Base-by-base conservation (phyloP, 306 rosid species). In the Notholithocarpus densiflorus region DNA sequence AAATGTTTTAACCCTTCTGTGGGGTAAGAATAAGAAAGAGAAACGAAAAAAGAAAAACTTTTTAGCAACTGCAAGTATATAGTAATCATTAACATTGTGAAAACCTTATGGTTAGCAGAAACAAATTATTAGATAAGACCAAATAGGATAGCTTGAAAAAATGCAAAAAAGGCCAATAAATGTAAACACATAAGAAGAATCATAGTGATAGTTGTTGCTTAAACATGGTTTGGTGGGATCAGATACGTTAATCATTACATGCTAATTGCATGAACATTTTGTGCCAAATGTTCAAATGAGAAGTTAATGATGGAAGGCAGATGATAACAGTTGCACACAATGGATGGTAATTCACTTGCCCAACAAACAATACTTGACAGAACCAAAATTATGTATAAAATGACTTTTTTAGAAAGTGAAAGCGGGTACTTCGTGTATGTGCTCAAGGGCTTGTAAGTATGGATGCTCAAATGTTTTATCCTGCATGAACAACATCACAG, bases 401-500 rank as follows among this genome's bases (percentile, higher is more conserved):
- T 23, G 26, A 4, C 26, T 18, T 19, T 17, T 32, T 2, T 29
- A 26, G 23, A 17, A 65, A 65, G 11, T 65, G 31, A 7, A 12
- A 70, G 69, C 3, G 19, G 69, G 40, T 43, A 64, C 98, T 68
- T 86, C n/a, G 91, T 97, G 98, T 91, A 83, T 95, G 99, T 62
- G 99, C 72, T 97, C 97, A 29, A 95, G 75, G 80, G 96, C 99
- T 82, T 94, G 92, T 74, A 95, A 79, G 84, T 93, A 95, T 29
- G 97, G 86, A 86, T 93, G 98, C 82, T 90, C 89, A 82, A 91
- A 95, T 34, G 98, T 95, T 79, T 92, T 93, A 80, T 95, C 97
- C 96, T 95, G 96, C 92, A 90, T 65, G 74, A 82, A 75, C 29
- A 88, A 73, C 60, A 82, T 11, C 68, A n/a, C n/a, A n/a, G n/a